Evolutionary conservation across 495 filamentous ascomycete genomes (phyloP).

Genomic region (Talaromyces ruber): DNA sequence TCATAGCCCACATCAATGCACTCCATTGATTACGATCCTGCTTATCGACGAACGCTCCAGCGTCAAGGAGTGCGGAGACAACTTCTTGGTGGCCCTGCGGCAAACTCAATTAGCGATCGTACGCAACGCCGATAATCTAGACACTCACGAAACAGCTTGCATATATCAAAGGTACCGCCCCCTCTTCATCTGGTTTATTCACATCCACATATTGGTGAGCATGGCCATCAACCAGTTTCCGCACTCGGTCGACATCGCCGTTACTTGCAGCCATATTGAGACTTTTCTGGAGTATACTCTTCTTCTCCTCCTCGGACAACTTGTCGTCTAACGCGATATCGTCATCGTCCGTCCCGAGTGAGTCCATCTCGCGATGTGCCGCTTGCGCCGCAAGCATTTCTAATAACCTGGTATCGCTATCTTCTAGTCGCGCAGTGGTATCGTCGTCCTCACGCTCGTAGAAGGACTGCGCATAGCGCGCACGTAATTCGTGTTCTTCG

Average conservation of each 20-base stretch:
- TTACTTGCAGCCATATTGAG: conserved; percentile 96
- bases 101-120: conserved; percentile 10
- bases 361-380: conserved; percentile 64
- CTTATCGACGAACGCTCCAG: conserved; percentile 83
- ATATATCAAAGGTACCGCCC: conserved; percentile 91
- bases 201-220: conserved; percentile 75
- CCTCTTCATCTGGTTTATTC: conserved; percentile 88
- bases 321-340: conserved; percentile 64
- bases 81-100: conserved; percentile 82
- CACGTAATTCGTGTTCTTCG: conserved; percentile 28
- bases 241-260: conserved; percentile 77
- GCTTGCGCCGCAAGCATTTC: conserved; percentile 96
- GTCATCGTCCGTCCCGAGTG: conserved; percentile 68
- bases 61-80: conserved; percentile 72
- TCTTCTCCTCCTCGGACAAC: conserved; percentile 70
- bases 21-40: conserved; percentile 97
- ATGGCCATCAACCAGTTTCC: conserved; percentile 65
- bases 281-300: conserved; percentile 69
- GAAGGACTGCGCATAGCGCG: conserved; percentile 26
- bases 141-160: conserved; percentile 83
- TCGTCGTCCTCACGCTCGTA: conserved; percentile 54
- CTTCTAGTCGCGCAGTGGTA: conserved; percentile 52
- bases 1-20: conserved; percentile 99
- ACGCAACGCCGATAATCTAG: background rate
- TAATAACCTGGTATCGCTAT: conserved; percentile 81